These are phyloP conservation scores for Cutaneotrichosporon arboriforme DNA, from an alignment of 1,284 basidiomycete genomes.

Conservation along the genomic window DNA sequence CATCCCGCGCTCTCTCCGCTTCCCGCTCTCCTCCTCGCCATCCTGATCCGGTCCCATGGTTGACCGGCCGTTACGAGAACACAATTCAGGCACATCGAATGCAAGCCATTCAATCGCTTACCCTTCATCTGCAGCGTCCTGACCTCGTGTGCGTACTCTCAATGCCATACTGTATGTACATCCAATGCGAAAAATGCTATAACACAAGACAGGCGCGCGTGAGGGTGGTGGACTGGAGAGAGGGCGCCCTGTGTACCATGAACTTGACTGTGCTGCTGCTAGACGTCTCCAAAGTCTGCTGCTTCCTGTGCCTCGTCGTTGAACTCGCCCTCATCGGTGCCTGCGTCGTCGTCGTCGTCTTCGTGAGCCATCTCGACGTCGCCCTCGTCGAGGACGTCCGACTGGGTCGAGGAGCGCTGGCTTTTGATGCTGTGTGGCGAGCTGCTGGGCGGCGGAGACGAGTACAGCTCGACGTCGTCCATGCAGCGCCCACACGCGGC, in stretches of 20 bases:
- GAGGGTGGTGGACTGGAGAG: not conserved
- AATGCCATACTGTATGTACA: not conserved
- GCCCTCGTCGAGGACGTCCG: not conserved
- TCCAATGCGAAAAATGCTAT: not conserved
- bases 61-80: too few relatives aligned
- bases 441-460: slow-evolving; percentile 8
- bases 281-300: not conserved
- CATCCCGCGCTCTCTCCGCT: too few relatives aligned
- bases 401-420: not conserved
- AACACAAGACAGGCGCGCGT: not conserved
- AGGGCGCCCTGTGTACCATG: too few relatives aligned
- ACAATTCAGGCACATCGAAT: not conserved
- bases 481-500: slow-evolving; percentile 18
- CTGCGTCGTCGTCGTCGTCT: not conserved
- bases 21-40: too few relatives aligned
- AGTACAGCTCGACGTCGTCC: slow-evolving; percentile 16
- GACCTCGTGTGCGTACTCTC: too few relatives aligned
- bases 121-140: not conserved
- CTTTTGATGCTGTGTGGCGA: slow-evolving; percentile 3
- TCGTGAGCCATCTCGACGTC: not conserved
- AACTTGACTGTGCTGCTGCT: too few relatives aligned
- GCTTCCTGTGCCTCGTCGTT: slow-evolving; percentile 4
- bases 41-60: too few relatives aligned
- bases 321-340: not conserved
- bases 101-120: not conserved